Percentiles rank a stretch among this genome's conserved stretches.
Evolutionary conservation across 2,329 filamentous ascomycete species (phyloP).

Genomic region (Blastomyces percursus): DNA sequence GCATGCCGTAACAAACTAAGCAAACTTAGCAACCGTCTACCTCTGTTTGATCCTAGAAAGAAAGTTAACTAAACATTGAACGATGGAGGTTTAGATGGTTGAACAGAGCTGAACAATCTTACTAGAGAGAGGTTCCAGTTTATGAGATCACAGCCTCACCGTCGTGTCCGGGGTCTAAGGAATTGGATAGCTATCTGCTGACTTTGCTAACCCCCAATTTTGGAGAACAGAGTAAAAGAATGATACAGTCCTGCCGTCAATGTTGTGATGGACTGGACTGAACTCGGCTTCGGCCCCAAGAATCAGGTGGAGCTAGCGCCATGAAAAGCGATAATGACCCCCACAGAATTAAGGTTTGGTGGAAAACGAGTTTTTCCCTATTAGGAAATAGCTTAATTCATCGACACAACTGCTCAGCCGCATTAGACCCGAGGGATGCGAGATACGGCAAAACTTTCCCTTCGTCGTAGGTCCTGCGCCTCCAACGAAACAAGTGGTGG

Average conservation of each 20-base stretch:
- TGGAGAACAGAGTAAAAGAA: not conserved
- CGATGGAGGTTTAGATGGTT: not conserved
- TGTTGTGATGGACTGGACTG: not conserved
- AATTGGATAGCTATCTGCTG: not conserved
- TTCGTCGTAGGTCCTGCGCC: not conserved
- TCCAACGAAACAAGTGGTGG: not conserved
- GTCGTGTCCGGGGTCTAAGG: not conserved
- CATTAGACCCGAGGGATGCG: not conserved
- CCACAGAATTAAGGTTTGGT: not conserved
- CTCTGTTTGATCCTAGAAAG: not conserved
- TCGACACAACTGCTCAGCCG: not conserved
- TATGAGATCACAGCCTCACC: not conserved
- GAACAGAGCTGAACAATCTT: not conserved
- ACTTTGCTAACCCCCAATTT: not conserved
- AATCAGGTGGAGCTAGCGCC: not conserved
- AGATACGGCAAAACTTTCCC: not conserved
- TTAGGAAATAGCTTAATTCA: conserved; percentile 5
- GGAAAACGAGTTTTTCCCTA: not conserved
- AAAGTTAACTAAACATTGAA: not conserved
- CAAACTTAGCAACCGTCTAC: not conserved
- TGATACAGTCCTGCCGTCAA: not conserved
- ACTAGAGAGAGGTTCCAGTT: not conserved
- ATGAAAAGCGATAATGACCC: not conserved
- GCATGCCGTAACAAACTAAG: not conserved
- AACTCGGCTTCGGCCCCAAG: no score